Evolutionary conservation across 164 flowering plant genomes (phyloP).

Genomic region (Tetracentron sinense): DNA sequence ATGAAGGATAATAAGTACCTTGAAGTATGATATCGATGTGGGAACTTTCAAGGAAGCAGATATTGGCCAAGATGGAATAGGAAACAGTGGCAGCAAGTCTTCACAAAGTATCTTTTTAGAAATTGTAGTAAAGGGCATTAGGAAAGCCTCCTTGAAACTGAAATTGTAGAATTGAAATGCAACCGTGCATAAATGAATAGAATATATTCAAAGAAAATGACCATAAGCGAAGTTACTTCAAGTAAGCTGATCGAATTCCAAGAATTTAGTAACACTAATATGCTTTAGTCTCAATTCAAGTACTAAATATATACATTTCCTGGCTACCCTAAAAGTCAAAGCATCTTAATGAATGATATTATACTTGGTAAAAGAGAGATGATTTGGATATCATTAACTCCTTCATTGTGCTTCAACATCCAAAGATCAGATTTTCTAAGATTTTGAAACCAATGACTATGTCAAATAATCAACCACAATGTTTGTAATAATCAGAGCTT

Average conservation of each 20-base stretch:
- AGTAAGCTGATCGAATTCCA: neutral
- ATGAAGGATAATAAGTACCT: constrained; percentile 40
- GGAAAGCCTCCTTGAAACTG: constrained; percentile 87
- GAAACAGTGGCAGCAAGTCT: constrained; percentile 68
- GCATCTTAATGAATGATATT: no score
- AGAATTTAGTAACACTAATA: neutral
- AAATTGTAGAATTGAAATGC: constrained; percentile 17
- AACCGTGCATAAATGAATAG: neutral
- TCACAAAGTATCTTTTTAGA: constrained; percentile 62
- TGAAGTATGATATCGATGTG: constrained; percentile 64
- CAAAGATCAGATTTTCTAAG: no score
- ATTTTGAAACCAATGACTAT: no score
- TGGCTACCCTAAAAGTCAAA: no score
- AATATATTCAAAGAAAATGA: neutral
- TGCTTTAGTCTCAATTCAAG: neutral
- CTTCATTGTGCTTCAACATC: no score
- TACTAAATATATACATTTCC: neutral
- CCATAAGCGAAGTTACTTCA: neutral
- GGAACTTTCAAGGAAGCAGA: constrained; percentile 36
- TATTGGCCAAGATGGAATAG: constrained; percentile 37
- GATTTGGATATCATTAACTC: no score
- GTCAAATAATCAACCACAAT: no score
- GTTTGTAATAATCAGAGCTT: no score
- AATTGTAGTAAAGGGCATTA: constrained; percentile 69
- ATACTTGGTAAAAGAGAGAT: no score